phyloP scores from a whole-genome alignment of 495 filamentous ascomycete genomes.

The Penicillium flavigenum region DNA sequence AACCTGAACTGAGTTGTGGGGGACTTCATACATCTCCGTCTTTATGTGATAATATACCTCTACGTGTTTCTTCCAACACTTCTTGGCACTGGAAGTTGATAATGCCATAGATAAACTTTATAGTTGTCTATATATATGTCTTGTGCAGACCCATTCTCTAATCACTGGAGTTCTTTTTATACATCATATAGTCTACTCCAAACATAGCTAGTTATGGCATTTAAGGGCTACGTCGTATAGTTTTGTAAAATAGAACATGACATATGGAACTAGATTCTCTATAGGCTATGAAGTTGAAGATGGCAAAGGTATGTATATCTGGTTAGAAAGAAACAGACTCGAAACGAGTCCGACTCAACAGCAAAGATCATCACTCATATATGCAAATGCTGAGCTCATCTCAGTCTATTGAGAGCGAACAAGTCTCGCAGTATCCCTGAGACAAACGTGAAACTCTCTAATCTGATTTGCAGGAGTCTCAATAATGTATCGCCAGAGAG shows the following conservation, averaged over 20 bases:
- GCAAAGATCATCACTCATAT: background rate
- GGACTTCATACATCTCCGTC: background rate
- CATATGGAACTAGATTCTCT: background rate
- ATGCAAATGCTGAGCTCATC: background rate
- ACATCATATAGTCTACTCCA: background rate
- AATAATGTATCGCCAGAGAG: conserved; percentile 4
- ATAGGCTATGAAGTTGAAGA: background rate
- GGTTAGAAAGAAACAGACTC: background rate
- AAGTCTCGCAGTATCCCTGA: conserved; percentile 6
- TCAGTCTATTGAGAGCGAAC: background rate
- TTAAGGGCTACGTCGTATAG: background rate
- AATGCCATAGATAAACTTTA: background rate
- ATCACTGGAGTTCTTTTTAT: too few species aligned
- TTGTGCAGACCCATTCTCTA: too few species aligned
- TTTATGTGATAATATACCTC: background rate
- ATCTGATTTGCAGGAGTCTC: background rate
- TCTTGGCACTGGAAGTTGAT: background rate
- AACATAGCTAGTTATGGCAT: background rate
- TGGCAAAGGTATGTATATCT: background rate
- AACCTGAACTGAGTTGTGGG: background rate
- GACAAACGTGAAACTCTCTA: background rate
- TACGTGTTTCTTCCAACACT: too few species aligned
- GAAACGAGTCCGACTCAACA: background rate
- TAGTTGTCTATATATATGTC: background rate
- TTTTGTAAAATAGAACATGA: background rate